Base-by-base conservation (phyloP, 306 rosid species). In the Astragalus glycyphyllos region DNA sequence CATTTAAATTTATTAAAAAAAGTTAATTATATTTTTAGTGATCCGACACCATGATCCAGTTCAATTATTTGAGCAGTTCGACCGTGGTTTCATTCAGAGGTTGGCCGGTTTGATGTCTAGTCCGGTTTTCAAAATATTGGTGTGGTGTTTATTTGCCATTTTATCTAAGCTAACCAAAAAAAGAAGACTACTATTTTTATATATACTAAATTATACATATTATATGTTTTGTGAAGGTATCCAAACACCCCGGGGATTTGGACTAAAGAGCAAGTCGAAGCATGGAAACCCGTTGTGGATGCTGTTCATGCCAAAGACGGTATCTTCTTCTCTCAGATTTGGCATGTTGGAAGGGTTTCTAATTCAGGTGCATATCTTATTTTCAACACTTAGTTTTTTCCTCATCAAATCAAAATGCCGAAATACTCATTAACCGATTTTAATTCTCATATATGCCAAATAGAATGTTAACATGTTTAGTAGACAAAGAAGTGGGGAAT, bases 291-390 rank as follows among this genome's bases (percentile, higher is more conserved):
- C 1, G 17, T 61, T 61, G 50, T 61, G 1, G 68, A 61, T 61
- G 68, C 35, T 11, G 68, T 61, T 61, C 68, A 61, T 61, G 35
- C 49, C 34, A 61, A 61, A 61, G 35, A 6, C 5, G 68, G 68
- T 17, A 31, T 61, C 1, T 61, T 61, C 49, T 61, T 61, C 20
- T 61, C 15, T 61, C 68, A 61, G 49, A 61, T 61, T 61, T 61
- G 68, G 50, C 68, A 61, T 40, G 14, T 10, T 40, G 68, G 68
- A 61, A 61, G 68, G 34, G 68, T 42, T 61, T 61, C 68, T 2
- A 61, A 61, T 61, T 61, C 68, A 40, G 67, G 67, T 59, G 2
- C 34, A n/a, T 34, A 34, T n/a, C 6, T 7, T 14, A 35, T 35
- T 35, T 14, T 54, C 23, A 6, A 51, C 10, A 7, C 57, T 50